Evolutionary conservation across 305 asterid genomes (phyloP).

Genomic region (Fraxinus albicans): DNA sequence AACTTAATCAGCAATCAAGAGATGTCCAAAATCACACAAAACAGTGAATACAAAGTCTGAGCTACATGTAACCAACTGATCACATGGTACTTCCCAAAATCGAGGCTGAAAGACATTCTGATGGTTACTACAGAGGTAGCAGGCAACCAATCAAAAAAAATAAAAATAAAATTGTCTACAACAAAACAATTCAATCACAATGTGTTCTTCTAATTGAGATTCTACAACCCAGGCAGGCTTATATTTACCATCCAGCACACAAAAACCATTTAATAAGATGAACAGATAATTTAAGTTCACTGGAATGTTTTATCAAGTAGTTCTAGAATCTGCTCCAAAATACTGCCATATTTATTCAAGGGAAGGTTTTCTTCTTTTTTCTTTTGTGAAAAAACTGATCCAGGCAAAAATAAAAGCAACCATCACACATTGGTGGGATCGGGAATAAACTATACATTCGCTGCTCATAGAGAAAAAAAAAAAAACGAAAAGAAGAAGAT

Average conservation of each 20-base stretch:
- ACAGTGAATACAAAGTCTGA: neutral
- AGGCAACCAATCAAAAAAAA: neutral
- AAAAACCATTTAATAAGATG: neutral
- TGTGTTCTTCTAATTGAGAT: neutral
- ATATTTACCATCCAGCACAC: neutral
- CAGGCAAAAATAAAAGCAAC: slow-evolving; percentile 1
- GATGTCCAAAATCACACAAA: neutral
- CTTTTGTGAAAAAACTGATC: slow-evolving; percentile 4
- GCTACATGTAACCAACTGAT: neutral
- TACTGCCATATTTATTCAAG: neutral
- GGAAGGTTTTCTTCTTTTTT: slow-evolving; percentile 5
- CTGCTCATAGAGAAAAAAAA: neutral
- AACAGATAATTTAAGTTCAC: neutral
- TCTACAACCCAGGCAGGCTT: neutral
- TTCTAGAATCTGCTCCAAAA: slow-evolving; percentile 6
- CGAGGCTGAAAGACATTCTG: neutral
- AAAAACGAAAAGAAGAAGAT: neutral
- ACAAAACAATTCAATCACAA: neutral
- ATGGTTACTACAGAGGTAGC: neutral
- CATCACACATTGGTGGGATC: neutral
- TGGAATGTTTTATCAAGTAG: neutral
- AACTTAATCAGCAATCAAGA: neutral
- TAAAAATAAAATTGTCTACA: neutral
- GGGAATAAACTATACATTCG: neutral
- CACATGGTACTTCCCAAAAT: neutral